Base-by-base conservation (phyloP, 2,329 filamentous ascomycete species). In the Colletotrichum nymphaeae region DNA sequence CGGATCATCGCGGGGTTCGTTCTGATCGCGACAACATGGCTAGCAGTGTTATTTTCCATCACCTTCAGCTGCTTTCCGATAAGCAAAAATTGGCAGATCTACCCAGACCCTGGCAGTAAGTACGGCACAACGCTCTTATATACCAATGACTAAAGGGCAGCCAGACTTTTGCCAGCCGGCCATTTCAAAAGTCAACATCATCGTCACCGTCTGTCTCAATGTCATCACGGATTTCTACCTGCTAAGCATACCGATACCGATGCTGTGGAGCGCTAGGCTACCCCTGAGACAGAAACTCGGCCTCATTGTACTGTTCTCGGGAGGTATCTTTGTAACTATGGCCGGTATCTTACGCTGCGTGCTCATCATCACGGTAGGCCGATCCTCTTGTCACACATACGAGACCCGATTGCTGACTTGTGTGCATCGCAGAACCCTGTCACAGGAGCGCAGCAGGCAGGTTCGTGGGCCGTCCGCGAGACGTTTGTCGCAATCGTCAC, bases 81-180 rank as follows among this genome's bases (percentile, higher is more conserved):
- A 57, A 74, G 80, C 30, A 84, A 82, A 63, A 86, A 88, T 72
- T 90, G 87, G 87, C 87, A 89, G 78, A 88, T 89, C 32, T 79
- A 85, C 65, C 88, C 88, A 0, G 78, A 89, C 55, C 88, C 88
- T 7, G 87, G 87, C 4, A 84, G 85, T 87, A 73, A 76, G 84
- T 83, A 52, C 56, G 11, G 75, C 59, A 22, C 63, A 58, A 55
- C 8, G 9, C 7, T 77, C 69, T n/a, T 19, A 14, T 4, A 32
- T 6, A 0, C 19, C 42, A 3, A 7, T 28, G 16, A n/a, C 56
- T 89, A 74, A 84, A 12, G 84, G 86, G 83, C 16, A 59, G 81
- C 11, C 42, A 77, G 76, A 75, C 14, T 11, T 53, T 11, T 77
- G 76, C 55, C 69, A 74, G 19, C 72, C 76, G 4, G 76, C 75